Evolutionary conservation across 805 yeast genomes (phyloP).

Genomic region (Debaryomyces maramus): DNA sequence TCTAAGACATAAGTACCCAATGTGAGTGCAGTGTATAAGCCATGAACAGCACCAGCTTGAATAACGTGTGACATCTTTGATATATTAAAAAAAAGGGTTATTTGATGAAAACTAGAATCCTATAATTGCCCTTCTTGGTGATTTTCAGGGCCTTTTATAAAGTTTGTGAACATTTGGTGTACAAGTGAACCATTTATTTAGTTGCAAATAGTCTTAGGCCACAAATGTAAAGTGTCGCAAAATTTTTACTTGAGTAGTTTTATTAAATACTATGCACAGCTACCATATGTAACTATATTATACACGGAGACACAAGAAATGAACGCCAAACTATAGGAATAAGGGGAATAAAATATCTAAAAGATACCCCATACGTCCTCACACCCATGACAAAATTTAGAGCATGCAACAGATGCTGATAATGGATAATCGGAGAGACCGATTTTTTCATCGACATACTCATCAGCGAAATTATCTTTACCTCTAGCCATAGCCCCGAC

Average conservation of each 20-base stretch:
- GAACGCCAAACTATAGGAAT: constrained; percentile 5
- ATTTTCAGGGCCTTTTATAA: too few species aligned
- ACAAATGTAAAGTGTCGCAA: background rate
- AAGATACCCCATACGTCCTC: constrained; percentile 95
- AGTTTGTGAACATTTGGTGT: too few species aligned
- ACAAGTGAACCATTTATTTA: background rate
- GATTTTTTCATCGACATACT: constrained; percentile 91
- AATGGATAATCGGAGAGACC: constrained; percentile 95
- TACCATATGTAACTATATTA: background rate
- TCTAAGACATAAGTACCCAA: constrained; percentile 44
- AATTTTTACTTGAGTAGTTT: background rate
- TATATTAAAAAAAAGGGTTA: background rate
- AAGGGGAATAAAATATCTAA: constrained; percentile 14
- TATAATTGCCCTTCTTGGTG: too few species aligned
- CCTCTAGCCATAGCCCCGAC: constrained; percentile 99
- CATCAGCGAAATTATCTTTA: constrained; percentile 95
- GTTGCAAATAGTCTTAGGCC: background rate
- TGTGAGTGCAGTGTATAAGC: constrained; percentile 40
- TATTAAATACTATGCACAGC: too few species aligned
- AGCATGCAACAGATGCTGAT: constrained; percentile 96
- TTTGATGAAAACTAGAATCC: too few species aligned
- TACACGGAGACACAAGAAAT: constrained; percentile 1
- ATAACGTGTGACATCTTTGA: constrained; percentile 28
- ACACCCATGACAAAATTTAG: constrained; percentile 97
- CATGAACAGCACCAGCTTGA: constrained; percentile 50